Conservation (phyloP, 2,329 filamentous ascomycete species). For the Peltaster fructicola region DNA sequence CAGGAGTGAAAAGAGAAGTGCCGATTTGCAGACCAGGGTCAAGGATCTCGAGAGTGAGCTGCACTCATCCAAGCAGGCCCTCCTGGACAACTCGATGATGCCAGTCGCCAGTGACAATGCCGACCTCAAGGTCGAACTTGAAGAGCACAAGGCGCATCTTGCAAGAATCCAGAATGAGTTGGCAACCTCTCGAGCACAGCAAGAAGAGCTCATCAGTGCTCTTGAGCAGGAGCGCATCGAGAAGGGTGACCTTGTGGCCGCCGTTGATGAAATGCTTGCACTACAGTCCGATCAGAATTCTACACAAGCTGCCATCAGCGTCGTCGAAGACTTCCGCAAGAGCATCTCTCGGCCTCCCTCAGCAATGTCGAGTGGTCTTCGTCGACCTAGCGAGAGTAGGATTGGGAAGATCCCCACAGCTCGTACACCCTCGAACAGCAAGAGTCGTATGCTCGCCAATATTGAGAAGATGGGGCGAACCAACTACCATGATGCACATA, state of each 20-base stretch:
- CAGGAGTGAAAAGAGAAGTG: slow-evolving; percentile 75
- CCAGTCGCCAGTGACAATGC: slow-evolving; percentile 15
- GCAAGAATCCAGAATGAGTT: slow-evolving; percentile 60
- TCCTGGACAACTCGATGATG: slow-evolving; percentile 49
- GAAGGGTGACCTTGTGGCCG: slow-evolving; percentile 65
- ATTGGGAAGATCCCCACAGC: slow-evolving; percentile 18
- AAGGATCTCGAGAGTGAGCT: slow-evolving; percentile 53
- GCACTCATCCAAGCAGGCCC: slow-evolving; percentile 45
- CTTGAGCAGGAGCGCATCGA: slow-evolving; percentile 62
- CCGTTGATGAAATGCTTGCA: slow-evolving; percentile 69
- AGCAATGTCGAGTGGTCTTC: slow-evolving; percentile 38
- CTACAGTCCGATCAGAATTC: slow-evolving; percentile 30
- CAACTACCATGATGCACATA: too few relatives aligned
- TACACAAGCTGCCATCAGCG: slow-evolving; percentile 14
- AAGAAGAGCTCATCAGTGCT: slow-evolving; percentile 50
- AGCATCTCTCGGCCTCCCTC: slow-evolving; percentile 36
- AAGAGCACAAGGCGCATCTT: slow-evolving; percentile 53
- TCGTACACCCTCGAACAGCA: slow-evolving; percentile 21
- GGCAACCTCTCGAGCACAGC: slow-evolving; percentile 48
- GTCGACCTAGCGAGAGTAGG: slow-evolving; percentile 30
- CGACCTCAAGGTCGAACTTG: slow-evolving; percentile 30
- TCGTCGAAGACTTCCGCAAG: slow-evolving; percentile 33
- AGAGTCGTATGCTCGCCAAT: slow-evolving; percentile 65
- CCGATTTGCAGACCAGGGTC: slow-evolving; percentile 56
- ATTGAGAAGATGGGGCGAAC: slow-evolving; percentile 86